phyloP scores from a whole-genome alignment of 345 rosid genomes.

The Boechera divaricarpa region DNA sequence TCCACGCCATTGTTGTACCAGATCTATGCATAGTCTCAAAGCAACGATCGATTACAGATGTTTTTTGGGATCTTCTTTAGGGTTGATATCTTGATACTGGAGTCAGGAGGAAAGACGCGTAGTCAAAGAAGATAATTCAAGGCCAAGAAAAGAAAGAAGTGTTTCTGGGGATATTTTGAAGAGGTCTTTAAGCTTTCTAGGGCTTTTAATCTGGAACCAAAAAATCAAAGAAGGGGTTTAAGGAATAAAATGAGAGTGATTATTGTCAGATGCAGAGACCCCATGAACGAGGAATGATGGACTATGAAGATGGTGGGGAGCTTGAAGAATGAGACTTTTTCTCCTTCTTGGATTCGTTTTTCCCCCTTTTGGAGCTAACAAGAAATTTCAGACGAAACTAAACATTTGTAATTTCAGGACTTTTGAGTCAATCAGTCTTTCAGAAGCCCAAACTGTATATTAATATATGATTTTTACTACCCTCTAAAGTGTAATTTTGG shows the following conservation, averaged over 20 bases:
- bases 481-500: neutral
- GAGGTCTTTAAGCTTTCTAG: conserved; percentile 9
- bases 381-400: conserved; percentile 4
- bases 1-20: conserved; percentile 82
- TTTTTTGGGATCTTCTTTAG: neutral
- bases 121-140: conserved; percentile 2
- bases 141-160: neutral
- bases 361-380: conserved; percentile 27
- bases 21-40: conserved; percentile 70
- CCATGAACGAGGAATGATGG: conserved; percentile 9
- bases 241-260: conserved; percentile 18
- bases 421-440: conserved; percentile 10
- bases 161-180: neutral
- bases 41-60: conserved; percentile 25
- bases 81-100: conserved; percentile 12
- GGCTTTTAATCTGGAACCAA: neutral
- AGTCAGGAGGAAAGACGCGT: conserved; percentile 22
- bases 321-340: conserved; percentile 37
- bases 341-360: conserved; percentile 22
- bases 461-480: neutral
- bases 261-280: conserved; percentile 20
- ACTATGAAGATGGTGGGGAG: conserved; percentile 10
- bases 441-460: neutral
- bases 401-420: conserved; percentile 6
- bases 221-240: conserved; percentile 22